Conservation (phyloP, 768 basidiomycete species). For the Pleurotus giganteus region DNA sequence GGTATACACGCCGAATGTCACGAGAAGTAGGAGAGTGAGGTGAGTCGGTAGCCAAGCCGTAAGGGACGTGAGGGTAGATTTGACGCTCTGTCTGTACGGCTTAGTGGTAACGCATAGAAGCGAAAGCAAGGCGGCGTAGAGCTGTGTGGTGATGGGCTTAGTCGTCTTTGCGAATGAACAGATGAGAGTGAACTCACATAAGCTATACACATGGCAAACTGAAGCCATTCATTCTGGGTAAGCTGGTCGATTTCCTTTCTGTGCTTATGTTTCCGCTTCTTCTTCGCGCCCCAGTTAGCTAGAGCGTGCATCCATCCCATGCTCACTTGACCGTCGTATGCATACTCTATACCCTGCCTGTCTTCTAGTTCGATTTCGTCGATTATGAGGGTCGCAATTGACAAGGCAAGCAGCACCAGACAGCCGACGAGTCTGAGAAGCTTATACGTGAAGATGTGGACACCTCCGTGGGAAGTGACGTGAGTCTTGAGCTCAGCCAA, state of each 20-base stretch:
- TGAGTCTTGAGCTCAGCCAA: conserved; percentile 35
- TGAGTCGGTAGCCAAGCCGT: conserved; percentile 27
- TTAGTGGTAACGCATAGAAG: conserved; percentile 32
- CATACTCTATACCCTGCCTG: background rate
- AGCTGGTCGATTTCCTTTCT: conserved; percentile 10
- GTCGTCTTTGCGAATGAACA: background rate
- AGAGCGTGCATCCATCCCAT: conserved; percentile 8
- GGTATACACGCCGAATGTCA: conserved; percentile 44
- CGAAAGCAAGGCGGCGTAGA: conserved; percentile 39
- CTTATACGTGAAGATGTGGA: conserved; percentile 45
- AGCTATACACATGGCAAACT: conserved; percentile 28
- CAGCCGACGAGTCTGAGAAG: conserved; percentile 43
- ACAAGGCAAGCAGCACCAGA: conserved; percentile 47
- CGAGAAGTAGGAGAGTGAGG: conserved; percentile 45
- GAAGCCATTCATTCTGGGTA: conserved; percentile 24
- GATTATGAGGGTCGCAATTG: conserved; percentile 38
- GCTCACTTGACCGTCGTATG: background rate
- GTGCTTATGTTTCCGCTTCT: conserved; percentile 18
- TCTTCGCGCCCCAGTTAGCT: conserved; percentile 26
- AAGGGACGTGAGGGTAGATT: background rate
- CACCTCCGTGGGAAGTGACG: conserved; percentile 42
- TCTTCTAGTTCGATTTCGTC: conserved; percentile 23
- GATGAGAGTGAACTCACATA: conserved; percentile 21
- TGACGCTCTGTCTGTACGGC: conserved; percentile 11
- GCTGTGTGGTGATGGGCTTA: conserved; percentile 20